These are phyloP conservation scores for Tetradesmus obliquus DNA, from an alignment of 139 green algal species.

Conservation along the genomic window DNA sequence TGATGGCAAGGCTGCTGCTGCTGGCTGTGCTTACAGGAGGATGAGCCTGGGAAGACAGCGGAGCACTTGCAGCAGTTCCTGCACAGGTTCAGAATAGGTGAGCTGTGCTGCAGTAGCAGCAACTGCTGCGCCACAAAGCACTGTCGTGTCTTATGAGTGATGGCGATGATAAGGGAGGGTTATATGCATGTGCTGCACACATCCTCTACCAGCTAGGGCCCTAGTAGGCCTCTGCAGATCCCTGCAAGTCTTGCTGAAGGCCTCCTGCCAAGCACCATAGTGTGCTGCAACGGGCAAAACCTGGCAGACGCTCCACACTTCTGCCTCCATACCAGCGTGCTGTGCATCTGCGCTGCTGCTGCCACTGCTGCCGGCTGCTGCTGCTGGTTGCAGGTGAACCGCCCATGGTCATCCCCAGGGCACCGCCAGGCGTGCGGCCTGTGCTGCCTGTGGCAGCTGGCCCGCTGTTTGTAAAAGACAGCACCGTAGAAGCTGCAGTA, in stretches of 20 bases:
- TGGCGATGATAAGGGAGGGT: too few species aligned
- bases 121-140: too few species aligned
- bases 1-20: neutral
- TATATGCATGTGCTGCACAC: too few species aligned
- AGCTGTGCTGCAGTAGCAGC: too few species aligned
- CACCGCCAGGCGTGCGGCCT: conserved; percentile 48
- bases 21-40: conserved; percentile 75
- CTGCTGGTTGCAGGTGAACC: conserved; percentile 36
- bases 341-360: neutral
- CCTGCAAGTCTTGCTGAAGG: neutral
- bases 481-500: neutral
- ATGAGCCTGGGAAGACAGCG: conserved; percentile 78
- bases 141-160: too few species aligned
- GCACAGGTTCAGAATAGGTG: conserved; percentile 79
- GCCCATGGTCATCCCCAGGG: conserved; percentile 62
- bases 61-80: conserved; percentile 81
- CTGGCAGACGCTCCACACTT: too few species aligned
- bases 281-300: neutral
- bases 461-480: conserved; percentile 38
- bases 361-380: neutral
- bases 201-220: too few species aligned
- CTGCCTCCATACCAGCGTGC: neutral
- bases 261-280: neutral
- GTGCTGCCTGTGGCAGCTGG: conserved; percentile 68
- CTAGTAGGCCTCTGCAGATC: neutral